Percentiles rank a stretch among this genome's conserved stretches.
Evolutionary conservation across 371 early-diverging fungal species (phyloP).

Genomic region (Sporodiniella umbellata): DNA sequence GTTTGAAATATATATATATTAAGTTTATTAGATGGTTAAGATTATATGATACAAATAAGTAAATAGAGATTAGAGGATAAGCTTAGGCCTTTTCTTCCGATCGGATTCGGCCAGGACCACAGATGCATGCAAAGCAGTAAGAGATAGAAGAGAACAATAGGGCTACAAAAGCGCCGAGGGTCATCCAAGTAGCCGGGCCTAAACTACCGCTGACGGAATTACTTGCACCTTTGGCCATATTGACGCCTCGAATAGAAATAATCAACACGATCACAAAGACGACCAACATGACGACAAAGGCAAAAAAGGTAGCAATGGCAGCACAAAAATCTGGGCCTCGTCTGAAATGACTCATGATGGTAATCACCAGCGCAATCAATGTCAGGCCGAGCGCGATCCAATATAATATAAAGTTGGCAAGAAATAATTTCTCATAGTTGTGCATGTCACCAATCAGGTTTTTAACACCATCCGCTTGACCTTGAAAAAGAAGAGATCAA

Average conservation of each 20-base stretch:
- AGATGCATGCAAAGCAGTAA: constrained; percentile 25
- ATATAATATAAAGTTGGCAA: constrained; percentile 40
- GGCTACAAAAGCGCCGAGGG: constrained; percentile 25
- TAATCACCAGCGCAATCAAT: constrained; percentile 31
- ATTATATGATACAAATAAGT: too few species aligned
- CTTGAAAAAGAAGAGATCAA: neutral
- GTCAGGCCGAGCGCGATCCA: constrained; percentile 42
- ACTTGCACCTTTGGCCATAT: constrained; percentile 17
- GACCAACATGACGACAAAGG: constrained; percentile 4
- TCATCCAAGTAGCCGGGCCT: constrained; percentile 31
- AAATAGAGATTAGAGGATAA: too few species aligned
- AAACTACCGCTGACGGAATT: constrained; percentile 22
- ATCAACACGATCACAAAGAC: constrained; percentile 12
- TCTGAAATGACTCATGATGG: constrained; percentile 32
- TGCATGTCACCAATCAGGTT: constrained; percentile 2
- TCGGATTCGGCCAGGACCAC: constrained; percentile 17
- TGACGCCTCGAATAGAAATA: constrained; percentile 24
- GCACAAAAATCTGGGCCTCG: constrained; percentile 30
- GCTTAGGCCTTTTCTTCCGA: constrained; percentile 17
- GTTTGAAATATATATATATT: too few species aligned
- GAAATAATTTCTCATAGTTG: constrained; percentile 18
- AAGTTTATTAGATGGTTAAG: too few species aligned
- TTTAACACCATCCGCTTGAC: neutral
- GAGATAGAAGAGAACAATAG: constrained; percentile 20
- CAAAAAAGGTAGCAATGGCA: constrained; percentile 15